A percentile compares a stretch with the other conserved stretches of the same genome.
Conservation (phyloP, 2,329 filamentous ascomycete genomes). For the Penicillium sp. region DNA sequence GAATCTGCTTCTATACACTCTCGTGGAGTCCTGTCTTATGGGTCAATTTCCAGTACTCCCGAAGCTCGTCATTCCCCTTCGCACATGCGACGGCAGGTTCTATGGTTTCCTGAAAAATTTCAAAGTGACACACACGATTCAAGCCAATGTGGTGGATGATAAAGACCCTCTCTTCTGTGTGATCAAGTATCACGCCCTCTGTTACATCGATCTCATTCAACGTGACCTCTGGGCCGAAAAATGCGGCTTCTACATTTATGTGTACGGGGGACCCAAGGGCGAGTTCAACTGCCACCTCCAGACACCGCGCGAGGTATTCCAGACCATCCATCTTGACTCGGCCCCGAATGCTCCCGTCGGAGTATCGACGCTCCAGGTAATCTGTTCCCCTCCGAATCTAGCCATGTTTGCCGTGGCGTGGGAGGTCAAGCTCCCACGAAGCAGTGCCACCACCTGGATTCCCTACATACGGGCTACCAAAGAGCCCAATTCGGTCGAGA, state of each 20-base stretch:
- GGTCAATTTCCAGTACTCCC: conserved; percentile 27
- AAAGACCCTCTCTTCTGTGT: background rate
- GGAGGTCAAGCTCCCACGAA: conserved; percentile 17
- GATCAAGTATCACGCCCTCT: conserved; percentile 29
- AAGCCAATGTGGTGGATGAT: conserved; percentile 4
- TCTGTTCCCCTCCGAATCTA: conserved; percentile 26
- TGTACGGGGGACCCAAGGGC: conserved; percentile 33
- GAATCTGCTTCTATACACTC: conserved; percentile 23
- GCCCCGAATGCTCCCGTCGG: conserved; percentile 11
- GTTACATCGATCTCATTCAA: conserved; percentile 28
- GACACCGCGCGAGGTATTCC: conserved; percentile 7
- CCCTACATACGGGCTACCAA: conserved; percentile 24
- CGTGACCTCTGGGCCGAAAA: conserved; percentile 31
- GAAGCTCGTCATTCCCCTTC: conserved; percentile 29
- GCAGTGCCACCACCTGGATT: conserved; percentile 22
- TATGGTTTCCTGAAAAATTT: conserved; percentile 33
- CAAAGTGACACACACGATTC: conserved; percentile 19
- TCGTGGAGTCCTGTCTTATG: conserved; percentile 32
- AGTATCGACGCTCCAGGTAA: conserved; percentile 21
- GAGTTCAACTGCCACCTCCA: conserved; percentile 22
- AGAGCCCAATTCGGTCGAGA: conserved; percentile 1
- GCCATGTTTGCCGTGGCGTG: conserved; percentile 28
- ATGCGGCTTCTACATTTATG: conserved; percentile 28
- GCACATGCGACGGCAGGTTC: conserved; percentile 24
- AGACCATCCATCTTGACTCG: conserved; percentile 21